A percentile compares a stretch with the other conserved stretches of the same genome.
Evolutionary conservation across 441 rosid genomes (phyloP).

Genomic region (Monsonia emarginata): DNA sequence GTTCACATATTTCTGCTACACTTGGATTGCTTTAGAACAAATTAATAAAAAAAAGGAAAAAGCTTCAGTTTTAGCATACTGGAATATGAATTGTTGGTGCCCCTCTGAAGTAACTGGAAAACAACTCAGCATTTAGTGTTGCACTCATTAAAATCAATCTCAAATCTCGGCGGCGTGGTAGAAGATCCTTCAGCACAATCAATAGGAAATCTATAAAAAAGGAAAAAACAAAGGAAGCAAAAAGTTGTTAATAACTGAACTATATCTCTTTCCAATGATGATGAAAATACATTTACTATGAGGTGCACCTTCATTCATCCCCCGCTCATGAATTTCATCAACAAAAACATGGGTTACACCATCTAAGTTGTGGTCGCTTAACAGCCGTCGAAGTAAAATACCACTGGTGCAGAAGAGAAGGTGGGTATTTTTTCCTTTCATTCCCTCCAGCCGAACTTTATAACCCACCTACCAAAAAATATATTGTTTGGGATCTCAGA

Average conservation of each 20-base stretch:
- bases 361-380: slow-evolving; percentile 76
- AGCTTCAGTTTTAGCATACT: slow-evolving; percentile 33
- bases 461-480: slow-evolving; percentile 84
- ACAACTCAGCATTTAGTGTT: slow-evolving; percentile 88
- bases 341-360: slow-evolving; percentile 96
- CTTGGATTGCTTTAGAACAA: not conserved
- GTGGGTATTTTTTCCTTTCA: slow-evolving; percentile 89
- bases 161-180: slow-evolving; percentile 85
- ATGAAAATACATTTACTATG: slow-evolving; percentile 12
- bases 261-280: slow-evolving; percentile 14
- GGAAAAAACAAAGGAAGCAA: slow-evolving; percentile 8
- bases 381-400: slow-evolving; percentile 73
- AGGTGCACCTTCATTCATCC: slow-evolving; percentile 92
- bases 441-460: slow-evolving; percentile 96
- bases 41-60: slow-evolving; percentile 14
- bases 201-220: slow-evolving; percentile 64
- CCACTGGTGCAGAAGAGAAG: slow-evolving; percentile 98
- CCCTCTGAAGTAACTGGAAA: slow-evolving; percentile 74
- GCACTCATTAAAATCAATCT: slow-evolving; percentile 97
- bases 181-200: slow-evolving; percentile 92
- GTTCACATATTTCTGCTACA: slow-evolving; percentile 1
- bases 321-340: slow-evolving; percentile 97
- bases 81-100: slow-evolving; percentile 92
- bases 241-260: slow-evolving; percentile 6
- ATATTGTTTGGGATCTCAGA: slow-evolving; percentile 42